These are phyloP conservation scores for Chondrus crispus DNA, from an alignment of 23 red algal genomes.

Conservation along the genomic window DNA sequence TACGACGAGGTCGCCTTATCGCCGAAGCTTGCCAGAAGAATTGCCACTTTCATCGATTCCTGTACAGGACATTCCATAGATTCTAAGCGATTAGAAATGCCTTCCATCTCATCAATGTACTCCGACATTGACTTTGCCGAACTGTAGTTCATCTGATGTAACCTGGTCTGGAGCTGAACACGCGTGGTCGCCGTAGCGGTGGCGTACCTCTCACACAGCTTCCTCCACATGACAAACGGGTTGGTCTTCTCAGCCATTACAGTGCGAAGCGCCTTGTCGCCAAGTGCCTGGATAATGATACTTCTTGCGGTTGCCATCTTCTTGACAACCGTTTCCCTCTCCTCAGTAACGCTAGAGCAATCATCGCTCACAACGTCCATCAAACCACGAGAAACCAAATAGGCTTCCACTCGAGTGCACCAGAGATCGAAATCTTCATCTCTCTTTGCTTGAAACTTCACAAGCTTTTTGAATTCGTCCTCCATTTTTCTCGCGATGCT, in stretches of 20 bases:
- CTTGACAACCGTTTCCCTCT: too few relatives aligned
- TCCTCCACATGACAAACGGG: neutral
- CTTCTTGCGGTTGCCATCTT: too few relatives aligned
- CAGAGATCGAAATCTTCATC: neutral
- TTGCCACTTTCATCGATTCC: neutral
- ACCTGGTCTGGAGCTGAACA: neutral
- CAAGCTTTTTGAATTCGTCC: too few relatives aligned
- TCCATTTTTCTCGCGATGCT: too few relatives aligned
- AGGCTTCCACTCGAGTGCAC: neutral
- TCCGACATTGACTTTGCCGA: neutral
- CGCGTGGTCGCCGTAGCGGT: neutral
- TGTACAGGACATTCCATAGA: neutral
- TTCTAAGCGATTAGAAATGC: neutral
- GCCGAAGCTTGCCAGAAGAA: neutral
- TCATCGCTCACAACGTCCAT: neutral
- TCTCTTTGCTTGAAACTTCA: neutral
- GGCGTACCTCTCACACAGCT: neutral
- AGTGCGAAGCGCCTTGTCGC: neutral
- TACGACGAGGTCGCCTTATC: neutral
- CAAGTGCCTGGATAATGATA: neutral
- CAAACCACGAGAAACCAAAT: neutral
- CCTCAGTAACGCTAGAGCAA: neutral
- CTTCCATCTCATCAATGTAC: neutral
- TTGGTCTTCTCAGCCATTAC: neutral
- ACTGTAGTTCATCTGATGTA: neutral